Evolutionary conservation across 441 rosid species (phyloP), one percentile per base, ranked within the genome.

Genomic region (Gossypium davidsonii): DNA sequence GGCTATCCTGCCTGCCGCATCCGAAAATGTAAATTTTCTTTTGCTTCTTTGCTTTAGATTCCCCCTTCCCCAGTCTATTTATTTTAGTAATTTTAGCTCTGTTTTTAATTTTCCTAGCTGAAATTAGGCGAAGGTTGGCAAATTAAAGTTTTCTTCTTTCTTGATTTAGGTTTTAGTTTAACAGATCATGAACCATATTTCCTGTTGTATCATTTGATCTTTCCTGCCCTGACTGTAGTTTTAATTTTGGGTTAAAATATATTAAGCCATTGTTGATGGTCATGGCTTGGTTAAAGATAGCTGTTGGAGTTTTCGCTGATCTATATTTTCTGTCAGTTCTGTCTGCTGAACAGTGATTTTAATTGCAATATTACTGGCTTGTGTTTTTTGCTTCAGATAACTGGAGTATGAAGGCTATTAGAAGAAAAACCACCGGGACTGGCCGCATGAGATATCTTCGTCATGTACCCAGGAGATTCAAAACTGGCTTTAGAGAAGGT

Each of bases 1-100:
- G 86, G 74, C 52, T 85, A 73, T 73, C 88, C 88, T 14, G 79
- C 88, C n/a, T 61, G 74, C 34, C 85, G 85, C 70, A 14, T 77
- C 49, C 73, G 86, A 46, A 83, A 77, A 78, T 83, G 84, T 85
- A 81, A 51, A 1, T 15, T 6, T 51, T 51, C 17, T 15, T 52
- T 52, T 52, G 23, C 6, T 6, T 51, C 56, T 4, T 51, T 51
- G 17, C 3, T 34, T 34, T 34, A 6, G 39, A 34, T 34, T 0
- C 8, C 39, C 39, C 39, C 39, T 34, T 34, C 39, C 39, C 39
- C 8, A 34, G 39, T 34, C 8, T 34, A 1, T 18, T 3, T 37
- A 8, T 51, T 23, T 67, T 26, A 14, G 31, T 69, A 15, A 1
- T 69, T 58, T 34, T 34, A 34, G 39, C 39, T 3, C 15, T 42